Evolutionary conservation across 2,329 filamentous ascomycete genomes (phyloP), one percentile per base, ranked within the genome.

Genomic region (Epichloe gansuensis): DNA sequence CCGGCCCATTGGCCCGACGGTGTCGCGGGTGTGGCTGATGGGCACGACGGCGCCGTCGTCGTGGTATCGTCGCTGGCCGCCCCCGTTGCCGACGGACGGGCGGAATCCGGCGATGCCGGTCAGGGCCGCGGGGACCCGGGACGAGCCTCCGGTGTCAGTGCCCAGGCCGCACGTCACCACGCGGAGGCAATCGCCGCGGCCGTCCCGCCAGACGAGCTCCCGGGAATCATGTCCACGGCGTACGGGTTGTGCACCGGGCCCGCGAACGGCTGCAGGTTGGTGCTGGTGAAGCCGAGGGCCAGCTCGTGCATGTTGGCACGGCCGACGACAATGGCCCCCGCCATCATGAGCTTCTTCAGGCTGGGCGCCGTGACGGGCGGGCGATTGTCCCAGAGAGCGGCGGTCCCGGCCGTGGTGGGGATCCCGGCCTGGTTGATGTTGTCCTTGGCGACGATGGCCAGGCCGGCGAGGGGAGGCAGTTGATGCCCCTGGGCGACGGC

Each of bases 11-110:
- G 77, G 73, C 0, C 85, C 84, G 0, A 87, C 71, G 0, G 77
- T 82, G 58, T 89, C 85, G 59, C 84, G 80, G 57, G 80, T 75
- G 35, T 74, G 65, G 2, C 74, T 78, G 4, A 87, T 79, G 0
- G 85, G 84, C 11, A 88, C 77, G 1, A 86, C 82, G 36, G 23
- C 44, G 17, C 15, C 9, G 25, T 52, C 47, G 27, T 57, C 54
- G 7, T 52, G 38, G 39, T 57, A 57, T 21, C 54, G 54, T 7
- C 51, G 52, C 31, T 57, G 46, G 7, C n/a, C 4, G 38, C 56
- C 54, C 11, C 56, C 54, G 25, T 57, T 36, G 38, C 56, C 56
- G 11, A 57, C 54, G 1, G 56, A 56, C 9, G 56, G 56, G 3
- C 56, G 54, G 17, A 55, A 56, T 40, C 58, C 58, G 7, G 54